Conservation (phyloP, 1,284 basidiomycete species). For the Filobasidium uniguttulatum region DNA sequence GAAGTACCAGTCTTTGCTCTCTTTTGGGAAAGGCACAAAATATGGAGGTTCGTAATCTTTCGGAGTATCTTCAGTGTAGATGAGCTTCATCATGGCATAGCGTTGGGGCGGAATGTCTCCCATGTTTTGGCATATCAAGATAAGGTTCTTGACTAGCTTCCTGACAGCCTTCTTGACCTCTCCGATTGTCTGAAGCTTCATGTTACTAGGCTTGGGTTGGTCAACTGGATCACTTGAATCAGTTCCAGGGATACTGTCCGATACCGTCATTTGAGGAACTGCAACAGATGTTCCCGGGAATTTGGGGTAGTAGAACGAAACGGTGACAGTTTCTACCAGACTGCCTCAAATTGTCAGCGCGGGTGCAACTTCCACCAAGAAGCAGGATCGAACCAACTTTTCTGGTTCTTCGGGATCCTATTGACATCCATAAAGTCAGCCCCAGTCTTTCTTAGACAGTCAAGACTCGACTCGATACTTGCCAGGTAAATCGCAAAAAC, state of each 20-base stretch:
- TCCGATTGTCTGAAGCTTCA: constrained; percentile 7
- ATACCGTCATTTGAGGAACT: background rate
- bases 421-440: background rate
- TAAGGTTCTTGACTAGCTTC: constrained; percentile 12
- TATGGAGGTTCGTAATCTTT: constrained; percentile 15
- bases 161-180: constrained; percentile 11
- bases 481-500: constrained; percentile 16
- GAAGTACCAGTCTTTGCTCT: constrained; percentile 7
- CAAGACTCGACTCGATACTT: background rate
- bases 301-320: constrained; percentile 14
- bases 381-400: constrained; percentile 5
- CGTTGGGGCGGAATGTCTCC: constrained; percentile 12
- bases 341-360: background rate
- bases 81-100: constrained; percentile 13
- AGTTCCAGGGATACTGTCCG: background rate
- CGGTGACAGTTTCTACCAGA: constrained; percentile 15
- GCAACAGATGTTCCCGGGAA: background rate
- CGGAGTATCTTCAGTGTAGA: constrained; percentile 11
- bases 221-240: background rate
- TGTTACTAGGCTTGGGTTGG: background rate
- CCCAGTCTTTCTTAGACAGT: too few relatives aligned
- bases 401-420: constrained; percentile 16
- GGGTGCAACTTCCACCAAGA: background rate
- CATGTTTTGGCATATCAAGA: constrained; percentile 12
- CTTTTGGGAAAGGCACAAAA: constrained; percentile 4